Evolutionary conservation across 2,329 filamentous ascomycete species (phyloP), one percentile per base, ranked within the genome.

Genomic region (Plenodomus biglobosus): DNA sequence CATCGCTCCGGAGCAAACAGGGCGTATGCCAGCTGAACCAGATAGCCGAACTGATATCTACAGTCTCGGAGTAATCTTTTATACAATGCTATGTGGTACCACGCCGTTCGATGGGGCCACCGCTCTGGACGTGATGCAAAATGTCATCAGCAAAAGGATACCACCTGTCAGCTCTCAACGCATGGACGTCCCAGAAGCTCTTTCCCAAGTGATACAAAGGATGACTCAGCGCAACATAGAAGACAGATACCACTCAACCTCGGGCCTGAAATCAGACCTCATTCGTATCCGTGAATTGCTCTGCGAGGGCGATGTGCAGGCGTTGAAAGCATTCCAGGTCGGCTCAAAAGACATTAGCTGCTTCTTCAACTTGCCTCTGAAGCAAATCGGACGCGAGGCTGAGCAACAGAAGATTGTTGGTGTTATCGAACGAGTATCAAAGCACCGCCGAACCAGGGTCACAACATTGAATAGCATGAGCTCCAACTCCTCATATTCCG

Each of bases 1-100:
- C 66, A 95, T 96, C 66, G 92, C 91, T 39, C 92, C 92, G 0
- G 92, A 97, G 68, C 92, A 96, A 75, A 96, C 92, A 2, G 92
- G 92, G 13, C 85, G 92, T 17, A 87, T 96, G 81, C 89, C 91
- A 2, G 90, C 89, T 3, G 92, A 96, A 69, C 92, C 92, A 1
- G 92, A 96, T 72, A 65, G 62, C 22, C 83, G 92, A 35, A 96
- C 92, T 15, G 92, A 97, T 70, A 95, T 96, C 24, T 96, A 96
- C 74, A 92, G 90, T 0, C 76, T 96, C 1, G 92, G 92, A 3
- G 85, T 96, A 34, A 73, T 96, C 1, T 92, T 96, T 69, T 96
- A 90, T 87, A 89, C 83, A 8, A 73, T 71, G 65, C 57, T 70
- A 38, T 88, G 89, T 1, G 90, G 91, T 21, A 83, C 86, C 60